Base-by-base conservation (phyloP, 2,329 filamentous ascomycete species). In the Ascochyta koolunga region DNA sequence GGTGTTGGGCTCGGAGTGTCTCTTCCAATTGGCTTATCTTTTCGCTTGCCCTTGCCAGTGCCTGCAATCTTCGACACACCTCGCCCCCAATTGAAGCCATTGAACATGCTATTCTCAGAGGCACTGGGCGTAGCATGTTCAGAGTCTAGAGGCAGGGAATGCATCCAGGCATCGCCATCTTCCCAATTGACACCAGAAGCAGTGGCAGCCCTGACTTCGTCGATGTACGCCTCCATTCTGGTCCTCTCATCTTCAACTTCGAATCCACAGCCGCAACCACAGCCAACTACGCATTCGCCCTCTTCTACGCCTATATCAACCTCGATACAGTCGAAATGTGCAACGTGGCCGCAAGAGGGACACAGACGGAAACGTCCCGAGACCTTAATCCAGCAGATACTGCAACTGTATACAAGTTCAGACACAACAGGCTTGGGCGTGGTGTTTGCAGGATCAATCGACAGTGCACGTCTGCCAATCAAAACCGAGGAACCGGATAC, bases 301-400 rank as follows among this genome's bases (percentile, higher is more conserved):
- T 68, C 66, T 5, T 67, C 66, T 36, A 60, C 56, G 13, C 60
- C 58, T 1, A 66, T 41, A 31, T 65, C 62, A 22, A 66, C 57
- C 29, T 62, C 60, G 59, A 75, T 68, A 59, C 72, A 75, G n/a
- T 66, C 66, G 43, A 71, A 71, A 48, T 76, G 73, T 8, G 72
- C 71, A 10, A 74, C 64, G 35, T 75, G 71, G 8, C 71, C 69
- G 50, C 73, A 76, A 2, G 65, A 59, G 1, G 70, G 70, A 35
- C 73, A 76, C 1, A 73, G 60, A 25, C 69, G 67, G 49, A 75
- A 73, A 16, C 72, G 63, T 2, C 73, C 72, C 1, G 59, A 62
- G 19, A 76, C 67, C 8, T 67, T 66, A 35, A 76, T 68, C 73
- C 72, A 76, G 54, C 73, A 76, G 32, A 75, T 71, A 32, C 67